phyloP scores from a whole-genome alignment of 2,329 filamentous ascomycete species.

The Metarhizium brunneum region DNA sequence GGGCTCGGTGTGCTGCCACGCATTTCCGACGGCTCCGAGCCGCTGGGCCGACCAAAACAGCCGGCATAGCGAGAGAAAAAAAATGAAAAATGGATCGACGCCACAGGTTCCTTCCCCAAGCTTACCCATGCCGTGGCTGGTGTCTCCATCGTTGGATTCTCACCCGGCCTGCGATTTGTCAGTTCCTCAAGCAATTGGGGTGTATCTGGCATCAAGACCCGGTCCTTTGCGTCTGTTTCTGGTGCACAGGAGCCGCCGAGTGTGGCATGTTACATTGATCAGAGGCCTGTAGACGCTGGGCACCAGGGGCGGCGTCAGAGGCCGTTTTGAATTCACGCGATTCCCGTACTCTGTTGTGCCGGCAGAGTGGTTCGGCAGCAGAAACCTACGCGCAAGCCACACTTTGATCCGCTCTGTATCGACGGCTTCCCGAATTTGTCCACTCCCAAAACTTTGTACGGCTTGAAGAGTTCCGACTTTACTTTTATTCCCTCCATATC shows the following conservation, averaged over 20 bases:
- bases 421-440: slow-evolving; percentile 12
- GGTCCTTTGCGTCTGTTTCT: background rate
- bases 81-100: slow-evolving; percentile 7
- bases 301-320: background rate
- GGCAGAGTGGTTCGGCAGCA: background rate
- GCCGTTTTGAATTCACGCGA: slow-evolving; percentile 2
- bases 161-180: background rate
- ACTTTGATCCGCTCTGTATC: slow-evolving; percentile 6
- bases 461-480: background rate
- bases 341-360: background rate
- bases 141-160: background rate
- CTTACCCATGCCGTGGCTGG: slow-evolving; percentile 8
- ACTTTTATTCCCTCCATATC: slow-evolving; percentile 8
- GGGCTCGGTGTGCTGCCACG: slow-evolving; percentile 10
- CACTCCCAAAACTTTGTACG: slow-evolving; percentile 9
- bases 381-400: slow-evolving; percentile 4
- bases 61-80: slow-evolving; percentile 7
- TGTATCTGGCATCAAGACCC: background rate
- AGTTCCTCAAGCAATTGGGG: background rate
- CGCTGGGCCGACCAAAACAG: slow-evolving; percentile 11
- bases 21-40: slow-evolving; percentile 23
- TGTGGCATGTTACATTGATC: background rate
- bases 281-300: background rate
- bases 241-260: background rate
- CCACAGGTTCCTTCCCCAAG: slow-evolving; percentile 4